Evolutionary conservation across 2,329 filamentous ascomycete species (phyloP).

Genomic region (Cordyceps tenuipes): DNA sequence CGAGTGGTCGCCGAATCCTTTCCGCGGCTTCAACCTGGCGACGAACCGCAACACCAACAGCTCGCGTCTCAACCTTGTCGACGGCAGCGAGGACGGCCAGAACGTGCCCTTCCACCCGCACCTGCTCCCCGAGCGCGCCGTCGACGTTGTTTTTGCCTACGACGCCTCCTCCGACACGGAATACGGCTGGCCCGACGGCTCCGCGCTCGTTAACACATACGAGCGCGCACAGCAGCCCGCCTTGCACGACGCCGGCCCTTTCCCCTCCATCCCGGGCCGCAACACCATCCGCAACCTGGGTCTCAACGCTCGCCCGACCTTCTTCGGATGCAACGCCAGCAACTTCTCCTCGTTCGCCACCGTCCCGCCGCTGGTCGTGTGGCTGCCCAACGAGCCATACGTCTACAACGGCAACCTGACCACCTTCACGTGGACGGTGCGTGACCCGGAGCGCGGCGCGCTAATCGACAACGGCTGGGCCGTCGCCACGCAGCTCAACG

Average conservation of each 20-base stretch:
- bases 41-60: conserved; percentile 49
- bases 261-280: conserved; percentile 62
- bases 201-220: conserved; percentile 65
- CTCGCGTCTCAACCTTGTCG: conserved; percentile 59
- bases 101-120: conserved; percentile 74
- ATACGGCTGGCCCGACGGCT: conserved; percentile 68
- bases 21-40: conserved; percentile 54
- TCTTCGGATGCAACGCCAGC: conserved; percentile 67
- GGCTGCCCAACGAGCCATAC: conserved; percentile 76
- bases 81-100: conserved; percentile 69
- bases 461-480: conserved; percentile 78
- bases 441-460: conserved; percentile 53
- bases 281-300: conserved; percentile 70
- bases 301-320: conserved; percentile 64
- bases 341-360: conserved; percentile 34
- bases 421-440: conserved; percentile 61
- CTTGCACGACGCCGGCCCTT: conserved; percentile 50
- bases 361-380: conserved; percentile 60
- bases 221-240: conserved; percentile 49
- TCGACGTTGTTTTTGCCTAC: conserved; percentile 76
- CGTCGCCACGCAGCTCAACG: conserved; percentile 69
- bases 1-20: conserved; percentile 63
- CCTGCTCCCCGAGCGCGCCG: conserved; percentile 60
- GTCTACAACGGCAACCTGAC: conserved; percentile 62
- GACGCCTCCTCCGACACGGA: conserved; percentile 68